Evolutionary conservation across 2,329 filamentous ascomycete species (phyloP), one percentile per base, ranked within the genome.

Genomic region (Paecilomyces variotii): DNA sequence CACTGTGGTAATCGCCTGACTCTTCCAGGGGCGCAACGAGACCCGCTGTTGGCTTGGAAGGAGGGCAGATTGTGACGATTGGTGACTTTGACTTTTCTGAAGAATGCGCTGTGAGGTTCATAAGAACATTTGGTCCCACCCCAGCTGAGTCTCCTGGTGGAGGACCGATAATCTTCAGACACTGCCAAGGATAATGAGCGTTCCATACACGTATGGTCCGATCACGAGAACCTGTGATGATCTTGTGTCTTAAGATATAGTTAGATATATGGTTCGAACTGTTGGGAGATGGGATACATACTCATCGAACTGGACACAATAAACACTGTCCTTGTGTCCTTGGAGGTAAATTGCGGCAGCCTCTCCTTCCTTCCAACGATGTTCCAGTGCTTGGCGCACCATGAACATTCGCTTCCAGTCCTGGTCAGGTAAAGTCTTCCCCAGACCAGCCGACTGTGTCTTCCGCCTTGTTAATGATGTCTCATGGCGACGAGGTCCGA

Each of bases 301-400:
- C 87, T 97, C 93, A 72, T 99, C 94, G 72, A 97, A 99, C 71
- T 99, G 94, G 58, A 96, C 84, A 74, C 94, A 99, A 77, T 99
- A 99, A 59, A 99, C 95, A 64, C 91, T 97, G 73, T 99, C 94
- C 27, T 87, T 87, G 72, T 99, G 94, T 1, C 94, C 94, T 67
- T 94, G 91, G 25, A 99, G 82, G 73, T 97, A 97, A 58, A 96
- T 86, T 0, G 91, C 87, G 53, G 85, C 87, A 7, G 91, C 90
- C 64, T 87, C 86, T 58, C 89, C 88, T 55, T 86, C 79, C 66
- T 84, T 87, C 94, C 94, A 99, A 62, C 89, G 85, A 63, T 81
- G 79, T 65, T 91, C 87, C 61, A 99, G 82, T 62, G 88, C 83
- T 60, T 87, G 83, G 65, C 90, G 87, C 52, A 89, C 87, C 65